Conservation (phyloP, 345 rosid species). For the sweet orange (Citrus sinensis) region DVS_A1.0 CM039165.1:18527001-18527500, state of each 20-base stretch:
- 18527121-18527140: neutral
- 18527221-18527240: conserved; percentile 43
- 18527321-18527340: too few relatives aligned
- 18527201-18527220: conserved; percentile 47
- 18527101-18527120: neutral
- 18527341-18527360: too few relatives aligned
- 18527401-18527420: too few relatives aligned
- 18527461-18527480: rapidly evolving
- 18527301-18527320: too few relatives aligned
- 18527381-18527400: rapidly evolving
- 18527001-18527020: neutral
- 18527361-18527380: rapidly evolving
- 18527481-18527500: too few relatives aligned
- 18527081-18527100: neutral
- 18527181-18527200: conserved; percentile 36
- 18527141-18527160: neutral
- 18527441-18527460: rapidly evolving
- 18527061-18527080: neutral
- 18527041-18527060: neutral
- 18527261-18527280: conserved; percentile 47
- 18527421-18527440: rapidly evolving
- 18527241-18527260: conserved; percentile 41
- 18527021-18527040: neutral
- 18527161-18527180: too few relatives aligned
- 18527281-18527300: neutral